These are phyloP conservation scores for Xylaria sp. DNA, from an alignment of 2,329 filamentous ascomycete species.

Conservation along the genomic window DNA sequence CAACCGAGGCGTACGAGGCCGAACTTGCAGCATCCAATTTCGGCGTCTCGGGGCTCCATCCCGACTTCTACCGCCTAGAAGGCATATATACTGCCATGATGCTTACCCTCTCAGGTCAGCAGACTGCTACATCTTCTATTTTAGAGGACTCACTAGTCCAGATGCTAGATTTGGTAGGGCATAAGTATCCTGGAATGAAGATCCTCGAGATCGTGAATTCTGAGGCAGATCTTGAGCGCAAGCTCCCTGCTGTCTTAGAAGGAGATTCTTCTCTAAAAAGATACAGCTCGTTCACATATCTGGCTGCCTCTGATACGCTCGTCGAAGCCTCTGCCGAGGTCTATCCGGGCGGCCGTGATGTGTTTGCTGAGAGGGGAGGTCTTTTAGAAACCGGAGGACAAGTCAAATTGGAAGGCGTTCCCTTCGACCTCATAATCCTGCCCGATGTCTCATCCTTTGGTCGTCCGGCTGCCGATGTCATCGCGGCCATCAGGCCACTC, in stretches of 20 bases:
- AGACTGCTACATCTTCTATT: neutral
- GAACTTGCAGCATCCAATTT: neutral
- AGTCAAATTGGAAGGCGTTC: neutral
- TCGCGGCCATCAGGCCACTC: neutral
- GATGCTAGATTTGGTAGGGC: conserved; percentile 27
- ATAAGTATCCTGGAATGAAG: conserved; percentile 34
- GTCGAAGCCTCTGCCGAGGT: neutral
- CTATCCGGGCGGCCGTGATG: neutral
- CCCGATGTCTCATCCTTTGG: neutral
- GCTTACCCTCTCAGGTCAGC: neutral
- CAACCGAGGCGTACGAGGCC: neutral
- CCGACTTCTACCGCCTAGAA: neutral
- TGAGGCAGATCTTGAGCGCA: conserved; percentile 23
- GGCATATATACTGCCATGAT: neutral
- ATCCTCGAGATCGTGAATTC: conserved; percentile 30
- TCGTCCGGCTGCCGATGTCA: neutral
- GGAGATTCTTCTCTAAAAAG: conserved; percentile 27
- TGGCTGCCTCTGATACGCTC: neutral
- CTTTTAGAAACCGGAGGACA: neutral
- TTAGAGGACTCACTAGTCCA: conserved; percentile 1
- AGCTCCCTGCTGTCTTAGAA: conserved; percentile 23
- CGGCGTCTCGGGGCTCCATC: neutral
- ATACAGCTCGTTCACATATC: neutral
- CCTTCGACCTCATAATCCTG: neutral
- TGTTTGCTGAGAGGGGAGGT: neutral